phyloP scores from a whole-genome alignment of 108 stramenopile genomes.

The Pseudonitzschia pungens region DNA sequence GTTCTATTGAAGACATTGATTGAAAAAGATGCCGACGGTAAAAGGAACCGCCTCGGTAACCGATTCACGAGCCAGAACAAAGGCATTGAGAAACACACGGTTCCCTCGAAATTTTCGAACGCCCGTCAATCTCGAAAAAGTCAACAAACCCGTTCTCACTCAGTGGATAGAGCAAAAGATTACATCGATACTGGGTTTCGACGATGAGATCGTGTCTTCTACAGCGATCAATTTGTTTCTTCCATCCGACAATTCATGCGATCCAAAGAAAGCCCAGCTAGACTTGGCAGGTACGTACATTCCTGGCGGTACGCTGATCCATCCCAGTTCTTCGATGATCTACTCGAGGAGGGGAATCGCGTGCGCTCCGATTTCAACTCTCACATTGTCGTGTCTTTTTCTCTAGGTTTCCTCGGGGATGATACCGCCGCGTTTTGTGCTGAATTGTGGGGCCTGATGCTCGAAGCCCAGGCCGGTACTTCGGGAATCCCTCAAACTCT shows the following conservation, averaged over 20 bases:
- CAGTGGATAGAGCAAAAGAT: conserved; percentile 81
- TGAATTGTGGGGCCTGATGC: conserved; percentile 78
- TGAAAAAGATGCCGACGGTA: conserved; percentile 68
- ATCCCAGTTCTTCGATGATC: no score
- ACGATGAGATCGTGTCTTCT: conserved; percentile 83
- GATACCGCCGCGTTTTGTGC: conserved; percentile 68
- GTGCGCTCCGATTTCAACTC: background rate
- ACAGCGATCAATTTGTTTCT: conserved; percentile 84
- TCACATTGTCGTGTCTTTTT: background rate
- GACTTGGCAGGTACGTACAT: conserved; percentile 65
- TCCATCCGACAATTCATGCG: conserved; percentile 50
- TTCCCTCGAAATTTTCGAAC: conserved; percentile 73
- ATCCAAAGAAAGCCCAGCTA: conserved; percentile 76
- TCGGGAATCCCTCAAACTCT: conserved; percentile 71
- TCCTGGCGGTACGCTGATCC: no score
- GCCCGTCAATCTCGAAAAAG: conserved; percentile 47
- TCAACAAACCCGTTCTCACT: conserved; percentile 70
- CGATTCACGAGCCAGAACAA: conserved; percentile 58
- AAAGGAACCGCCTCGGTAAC: conserved; percentile 84
- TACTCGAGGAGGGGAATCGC: background rate
- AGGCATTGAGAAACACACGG: conserved; percentile 68
- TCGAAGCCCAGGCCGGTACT: conserved; percentile 66
- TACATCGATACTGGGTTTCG: conserved; percentile 72
- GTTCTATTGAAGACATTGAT: background rate
- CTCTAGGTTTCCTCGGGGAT: conserved; percentile 57